Conservation (phyloP, 495 filamentous ascomycete genomes). For the Viridothelium virens region DNA sequence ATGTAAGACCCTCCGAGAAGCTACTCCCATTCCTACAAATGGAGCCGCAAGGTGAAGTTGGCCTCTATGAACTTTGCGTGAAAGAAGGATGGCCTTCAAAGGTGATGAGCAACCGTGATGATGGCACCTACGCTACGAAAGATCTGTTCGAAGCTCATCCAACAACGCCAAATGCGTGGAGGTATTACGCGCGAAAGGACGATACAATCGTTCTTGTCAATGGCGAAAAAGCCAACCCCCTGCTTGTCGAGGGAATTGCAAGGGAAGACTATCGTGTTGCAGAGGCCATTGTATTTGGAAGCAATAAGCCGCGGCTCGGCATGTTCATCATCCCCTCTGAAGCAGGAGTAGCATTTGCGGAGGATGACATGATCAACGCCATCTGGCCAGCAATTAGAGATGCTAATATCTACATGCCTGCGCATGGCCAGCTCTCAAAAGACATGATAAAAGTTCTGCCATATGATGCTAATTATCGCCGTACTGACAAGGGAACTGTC, state of each 20-base stretch:
- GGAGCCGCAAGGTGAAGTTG: slow-evolving; percentile 20
- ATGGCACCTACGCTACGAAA: slow-evolving; percentile 48
- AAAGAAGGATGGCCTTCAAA: slow-evolving; percentile 46
- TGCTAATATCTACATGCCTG: slow-evolving; percentile 19
- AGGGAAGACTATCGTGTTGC: slow-evolving; percentile 44
- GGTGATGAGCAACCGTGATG: slow-evolving; percentile 47
- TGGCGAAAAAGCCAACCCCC: slow-evolving; percentile 63
- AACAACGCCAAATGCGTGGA: slow-evolving; percentile 52
- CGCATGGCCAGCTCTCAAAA: slow-evolving; percentile 19
- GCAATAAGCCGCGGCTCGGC: slow-evolving; percentile 28
- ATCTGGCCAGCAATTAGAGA: slow-evolving; percentile 24
- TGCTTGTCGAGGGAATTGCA: slow-evolving; percentile 52
- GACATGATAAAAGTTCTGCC: slow-evolving; percentile 23
- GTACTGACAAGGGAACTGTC: slow-evolving; percentile 29
- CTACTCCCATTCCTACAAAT: slow-evolving; percentile 28
- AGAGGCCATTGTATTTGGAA: slow-evolving; percentile 53
- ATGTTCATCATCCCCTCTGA: slow-evolving; percentile 27
- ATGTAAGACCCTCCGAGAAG: slow-evolving; percentile 31
- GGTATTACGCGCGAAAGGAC: slow-evolving; percentile 55
- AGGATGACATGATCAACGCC: slow-evolving; percentile 20
- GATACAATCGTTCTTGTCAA: slow-evolving; percentile 57
- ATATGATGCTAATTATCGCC: slow-evolving; percentile 15
- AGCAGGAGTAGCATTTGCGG: slow-evolving; percentile 14
- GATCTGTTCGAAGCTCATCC: slow-evolving; percentile 60
- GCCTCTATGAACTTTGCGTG: slow-evolving; percentile 41